These are phyloP conservation scores for Eremothecium cymbalariae DNA, from an alignment of 1,139 yeast genomes.

Conservation along the genomic window DNA sequence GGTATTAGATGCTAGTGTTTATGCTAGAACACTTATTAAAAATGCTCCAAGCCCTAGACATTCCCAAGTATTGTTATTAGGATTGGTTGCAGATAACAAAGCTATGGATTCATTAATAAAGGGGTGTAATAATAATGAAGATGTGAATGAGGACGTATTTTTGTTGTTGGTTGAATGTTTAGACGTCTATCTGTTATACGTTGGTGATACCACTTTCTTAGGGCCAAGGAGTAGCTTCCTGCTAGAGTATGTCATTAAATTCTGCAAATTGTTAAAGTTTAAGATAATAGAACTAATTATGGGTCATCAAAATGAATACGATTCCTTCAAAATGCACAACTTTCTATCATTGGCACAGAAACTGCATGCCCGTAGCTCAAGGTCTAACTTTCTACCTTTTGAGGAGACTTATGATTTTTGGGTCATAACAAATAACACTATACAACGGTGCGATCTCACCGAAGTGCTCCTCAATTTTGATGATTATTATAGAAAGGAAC, in stretches of 20 bases:
- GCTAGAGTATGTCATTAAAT: not conserved
- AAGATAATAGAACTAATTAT: not conserved
- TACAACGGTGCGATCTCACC: conserved; percentile 1
- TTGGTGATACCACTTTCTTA: conserved; percentile 35
- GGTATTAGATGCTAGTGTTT: conserved; percentile 1
- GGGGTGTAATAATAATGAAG: not conserved
- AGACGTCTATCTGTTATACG: conserved; percentile 52
- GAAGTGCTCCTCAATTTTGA: not conserved
- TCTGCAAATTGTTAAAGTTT: not conserved
- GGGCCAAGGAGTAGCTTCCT: conserved; percentile 6
- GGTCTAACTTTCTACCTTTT: conserved; percentile 44
- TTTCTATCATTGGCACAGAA: conserved; percentile 56
- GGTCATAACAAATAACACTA: conserved; percentile 34
- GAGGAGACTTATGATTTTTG: conserved; percentile 43
- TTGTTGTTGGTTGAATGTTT: conserved; percentile 42
- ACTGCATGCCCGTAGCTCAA: conserved; percentile 58
- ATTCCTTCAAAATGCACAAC: conserved; percentile 32
- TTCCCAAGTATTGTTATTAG: conserved; percentile 1
- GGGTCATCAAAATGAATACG: conserved; percentile 5
- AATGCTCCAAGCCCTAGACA: conserved; percentile 2
- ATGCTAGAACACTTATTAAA: conserved; percentile 1
- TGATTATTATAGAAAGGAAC: conserved; percentile 1
- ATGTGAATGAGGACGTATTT: conserved; percentile 24
- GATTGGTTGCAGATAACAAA: conserved; percentile 3
- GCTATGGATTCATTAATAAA: not conserved